Percentiles rank a stretch among this genome's conserved stretches.
These are phyloP conservation scores for Cyclostephanos tholiformis DNA, from an alignment of 108 stramenopile species.

Conservation along the genomic window DNA sequence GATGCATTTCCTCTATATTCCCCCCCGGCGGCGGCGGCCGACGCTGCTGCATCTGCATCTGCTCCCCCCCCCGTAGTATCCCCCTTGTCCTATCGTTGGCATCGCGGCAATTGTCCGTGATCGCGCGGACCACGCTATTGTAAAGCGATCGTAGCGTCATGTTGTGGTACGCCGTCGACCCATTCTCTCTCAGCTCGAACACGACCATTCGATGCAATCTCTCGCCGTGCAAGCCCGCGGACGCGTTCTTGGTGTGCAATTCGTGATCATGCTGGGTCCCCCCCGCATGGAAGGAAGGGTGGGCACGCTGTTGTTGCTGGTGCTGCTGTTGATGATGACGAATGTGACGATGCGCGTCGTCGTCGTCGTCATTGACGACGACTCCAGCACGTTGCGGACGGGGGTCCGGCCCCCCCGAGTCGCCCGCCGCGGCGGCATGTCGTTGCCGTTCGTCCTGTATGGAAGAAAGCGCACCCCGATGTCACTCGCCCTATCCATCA, in stretches of 20 bases:
- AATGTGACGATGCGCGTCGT: too few species aligned
- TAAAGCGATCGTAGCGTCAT: constrained; percentile 69
- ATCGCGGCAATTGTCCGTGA: constrained; percentile 43
- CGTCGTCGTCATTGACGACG: too few species aligned
- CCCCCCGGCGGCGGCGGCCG: neutral
- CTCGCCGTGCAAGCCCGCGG: constrained; percentile 20
- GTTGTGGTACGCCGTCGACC: constrained; percentile 45
- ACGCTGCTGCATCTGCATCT: constrained; percentile 5
- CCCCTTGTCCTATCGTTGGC: constrained; percentile 10
- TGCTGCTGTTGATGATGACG: too few species aligned
- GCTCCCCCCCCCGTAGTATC: neutral
- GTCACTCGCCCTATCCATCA: too few species aligned
- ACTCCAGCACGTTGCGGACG: too few species aligned
- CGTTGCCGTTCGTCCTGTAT: too few species aligned
- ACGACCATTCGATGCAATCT: constrained; percentile 72
- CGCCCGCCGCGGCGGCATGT: too few species aligned
- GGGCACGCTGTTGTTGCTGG: too few species aligned
- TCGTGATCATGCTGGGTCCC: neutral
- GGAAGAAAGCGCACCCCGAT: too few species aligned
- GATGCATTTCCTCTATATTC: too few species aligned
- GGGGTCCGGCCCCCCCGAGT: too few species aligned
- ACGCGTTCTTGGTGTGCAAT: neutral
- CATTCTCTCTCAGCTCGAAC: constrained; percentile 70
- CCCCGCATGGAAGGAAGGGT: too few species aligned
- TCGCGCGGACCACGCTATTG: constrained; percentile 65